phyloP scores from a whole-genome alignment of 164 flowering plant genomes.

The Stephania cephalantha region DNA sequence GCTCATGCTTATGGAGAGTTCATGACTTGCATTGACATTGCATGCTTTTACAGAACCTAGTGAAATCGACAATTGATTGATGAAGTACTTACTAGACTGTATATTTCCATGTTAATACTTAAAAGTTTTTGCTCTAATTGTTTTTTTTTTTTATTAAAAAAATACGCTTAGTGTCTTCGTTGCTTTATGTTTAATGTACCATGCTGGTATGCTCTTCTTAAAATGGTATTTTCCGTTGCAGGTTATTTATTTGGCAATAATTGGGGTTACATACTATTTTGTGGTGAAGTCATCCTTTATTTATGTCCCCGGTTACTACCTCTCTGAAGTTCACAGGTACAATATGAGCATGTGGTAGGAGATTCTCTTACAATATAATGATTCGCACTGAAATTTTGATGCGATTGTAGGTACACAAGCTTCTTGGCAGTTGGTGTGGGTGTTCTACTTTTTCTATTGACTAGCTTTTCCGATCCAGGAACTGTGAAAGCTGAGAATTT shows the following conservation, averaged over 20 bases:
- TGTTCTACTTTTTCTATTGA: slow-evolving; percentile 68
- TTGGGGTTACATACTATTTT: slow-evolving; percentile 65
- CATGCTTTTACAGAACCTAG: neutral
- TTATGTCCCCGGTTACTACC: slow-evolving; percentile 80
- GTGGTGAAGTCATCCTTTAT: slow-evolving; percentile 52
- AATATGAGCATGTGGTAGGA: slow-evolving; percentile 1
- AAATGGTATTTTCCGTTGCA: slow-evolving; percentile 23
- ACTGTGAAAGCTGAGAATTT: slow-evolving; percentile 72
- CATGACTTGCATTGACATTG: neutral
- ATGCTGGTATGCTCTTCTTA: neutral
- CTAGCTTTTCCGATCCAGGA: slow-evolving; percentile 99
- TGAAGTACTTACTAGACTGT: neutral
- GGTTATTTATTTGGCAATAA: slow-evolving; percentile 64
- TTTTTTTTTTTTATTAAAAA: neutral
- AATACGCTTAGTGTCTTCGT: too few relatives aligned
- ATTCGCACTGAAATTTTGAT: slow-evolving; percentile 3
- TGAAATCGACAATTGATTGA: neutral
- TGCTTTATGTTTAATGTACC: neutral
- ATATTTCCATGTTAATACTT: neutral
- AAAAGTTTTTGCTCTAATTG: neutral
- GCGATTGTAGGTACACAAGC: slow-evolving; percentile 74
- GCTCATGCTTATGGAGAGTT: neutral
- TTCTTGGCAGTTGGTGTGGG: slow-evolving; percentile 78
- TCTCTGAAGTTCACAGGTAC: slow-evolving; percentile 78
- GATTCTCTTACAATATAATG: slow-evolving; percentile 1